Evolutionary conservation across 495 filamentous ascomycete species (phyloP).

Genomic region (Annulohypoxylon bovei): DNA sequence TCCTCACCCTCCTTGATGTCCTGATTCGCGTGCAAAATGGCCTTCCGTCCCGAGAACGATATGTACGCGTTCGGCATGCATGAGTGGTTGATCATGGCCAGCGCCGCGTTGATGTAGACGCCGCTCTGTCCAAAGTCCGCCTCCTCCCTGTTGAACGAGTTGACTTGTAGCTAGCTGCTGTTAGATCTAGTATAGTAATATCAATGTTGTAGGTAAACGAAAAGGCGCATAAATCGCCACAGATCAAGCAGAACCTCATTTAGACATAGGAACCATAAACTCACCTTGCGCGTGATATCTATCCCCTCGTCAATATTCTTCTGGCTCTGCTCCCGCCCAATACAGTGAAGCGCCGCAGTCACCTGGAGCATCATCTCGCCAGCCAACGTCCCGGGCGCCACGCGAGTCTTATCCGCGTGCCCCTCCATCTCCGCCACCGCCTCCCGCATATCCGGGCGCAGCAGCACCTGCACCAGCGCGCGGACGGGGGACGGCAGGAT

Average conservation of each 20-base stretch:
- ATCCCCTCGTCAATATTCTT: slow-evolving; percentile 49
- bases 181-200: slow-evolving; percentile 4
- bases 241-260: too few species aligned
- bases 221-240: too few species aligned
- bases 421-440: slow-evolving; percentile 47
- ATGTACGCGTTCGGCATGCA: slow-evolving; percentile 63
- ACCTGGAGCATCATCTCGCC: slow-evolving; percentile 56
- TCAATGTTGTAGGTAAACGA: too few species aligned
- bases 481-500: slow-evolving; percentile 62
- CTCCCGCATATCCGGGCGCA: slow-evolving; percentile 46
- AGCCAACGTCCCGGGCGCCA: background rate
- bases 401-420: slow-evolving; percentile 46
- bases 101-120: slow-evolving; percentile 53
- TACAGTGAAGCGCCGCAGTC: slow-evolving; percentile 53
- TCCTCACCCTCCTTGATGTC: slow-evolving; percentile 58
- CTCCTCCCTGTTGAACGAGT: slow-evolving; percentile 58
- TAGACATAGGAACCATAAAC: too few species aligned
- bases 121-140: slow-evolving; percentile 51
- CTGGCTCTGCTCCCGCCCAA: slow-evolving; percentile 41
- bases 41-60: slow-evolving; percentile 54
- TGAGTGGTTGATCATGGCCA: slow-evolving; percentile 65
- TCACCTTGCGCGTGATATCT: slow-evolving; percentile 56
- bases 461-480: slow-evolving; percentile 56
- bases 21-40: slow-evolving; percentile 51
- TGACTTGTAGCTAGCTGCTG: slow-evolving; percentile 54